Conservation (phyloP, 768 basidiomycete species). For the Mycena amicta region DNA sequence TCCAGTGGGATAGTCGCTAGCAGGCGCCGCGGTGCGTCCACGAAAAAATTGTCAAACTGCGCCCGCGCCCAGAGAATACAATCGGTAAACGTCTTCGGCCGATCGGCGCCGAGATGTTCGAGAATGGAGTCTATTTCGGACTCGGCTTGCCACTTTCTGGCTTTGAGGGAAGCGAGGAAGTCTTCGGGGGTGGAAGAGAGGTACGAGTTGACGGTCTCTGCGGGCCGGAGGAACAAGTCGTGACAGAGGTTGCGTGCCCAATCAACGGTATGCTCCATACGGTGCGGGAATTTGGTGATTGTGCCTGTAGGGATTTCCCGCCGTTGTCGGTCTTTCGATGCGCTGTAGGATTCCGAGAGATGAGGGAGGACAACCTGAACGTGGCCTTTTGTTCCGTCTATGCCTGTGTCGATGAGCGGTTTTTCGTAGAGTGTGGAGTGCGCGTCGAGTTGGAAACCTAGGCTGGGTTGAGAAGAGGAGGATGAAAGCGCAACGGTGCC, state of each 20-base stretch:
- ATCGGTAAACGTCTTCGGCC: constrained; percentile 74
- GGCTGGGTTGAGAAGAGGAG: too few species aligned
- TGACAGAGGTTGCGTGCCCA: neutral
- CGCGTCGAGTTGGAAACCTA: neutral
- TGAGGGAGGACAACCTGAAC: neutral
- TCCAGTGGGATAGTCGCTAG: constrained; percentile 34
- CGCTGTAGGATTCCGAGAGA: neutral
- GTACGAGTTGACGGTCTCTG: neutral
- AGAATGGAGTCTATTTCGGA: neutral
- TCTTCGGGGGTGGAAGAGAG: neutral
- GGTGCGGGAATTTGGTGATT: neutral
- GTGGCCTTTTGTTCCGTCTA: neutral
- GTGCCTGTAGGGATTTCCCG: neutral
- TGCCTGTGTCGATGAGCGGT: neutral
- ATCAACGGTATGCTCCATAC: neutral
- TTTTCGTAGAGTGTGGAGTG: neutral
- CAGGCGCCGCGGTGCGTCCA: constrained; percentile 69
- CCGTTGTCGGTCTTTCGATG: neutral
- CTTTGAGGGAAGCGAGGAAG: neutral
- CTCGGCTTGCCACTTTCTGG: neutral
- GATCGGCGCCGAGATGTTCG: constrained; percentile 58
- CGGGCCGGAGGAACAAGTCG: neutral
- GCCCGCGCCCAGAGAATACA: constrained; percentile 79
- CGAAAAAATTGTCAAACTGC: constrained; percentile 73
- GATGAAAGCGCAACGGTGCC: too few species aligned